Base-by-base conservation (phyloP, 306 rosid genomes). In the Crotalaria pallida region DNA sequence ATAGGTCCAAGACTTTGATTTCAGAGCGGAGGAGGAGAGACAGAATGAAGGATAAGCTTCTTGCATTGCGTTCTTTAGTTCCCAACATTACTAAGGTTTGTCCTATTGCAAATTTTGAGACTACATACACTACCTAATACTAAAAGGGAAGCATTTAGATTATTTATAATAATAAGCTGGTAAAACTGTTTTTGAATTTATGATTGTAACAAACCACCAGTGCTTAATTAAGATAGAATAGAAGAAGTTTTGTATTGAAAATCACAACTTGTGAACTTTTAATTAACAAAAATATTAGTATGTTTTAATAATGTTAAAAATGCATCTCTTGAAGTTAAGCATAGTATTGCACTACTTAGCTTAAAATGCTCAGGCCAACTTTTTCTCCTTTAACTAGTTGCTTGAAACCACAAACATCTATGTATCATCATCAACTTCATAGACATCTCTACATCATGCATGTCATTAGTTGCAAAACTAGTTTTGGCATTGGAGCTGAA, bases 11-110 rank as follows among this genome's bases (percentile, higher is more conserved):
- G 65, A 84, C 95, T 58, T 73, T 88, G 89, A 52, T 82, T 34
- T 89, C 88, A 0, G 95, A 92, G 78, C 47, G 87, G 29, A 84
- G 65, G 71, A 83, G 92, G 43, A 83, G 96, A 47, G 84, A 84
- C 4, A 76, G 72, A 33, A 79, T 85, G 94, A 88, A 88, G 73
- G 90, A 83, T 9, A 79, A 82, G 72, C 88, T 85, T 40, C 81
- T 79, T 33, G 84, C 87, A 50, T 81, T 88, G 70, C 74, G 87
- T 23, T 67, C 90, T 19, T 72, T 83, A 75, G 93, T 85, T 77
- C 88, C 90, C 11, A 81, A 77, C 72, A 85, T 88, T 27, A 83
- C 87, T 1, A 83, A 83, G 82, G 94, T 83, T 77, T 24, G 11
- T 34, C 41, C 10, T 34, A 41, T 41, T 41, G 15, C 47, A 40